A percentile compares a stretch with the other conserved stretches of the same genome.
These are phyloP conservation scores for Spiromastix sp. DNA, from an alignment of 2,329 filamentous ascomycete genomes.

Conservation along the genomic window DNA sequence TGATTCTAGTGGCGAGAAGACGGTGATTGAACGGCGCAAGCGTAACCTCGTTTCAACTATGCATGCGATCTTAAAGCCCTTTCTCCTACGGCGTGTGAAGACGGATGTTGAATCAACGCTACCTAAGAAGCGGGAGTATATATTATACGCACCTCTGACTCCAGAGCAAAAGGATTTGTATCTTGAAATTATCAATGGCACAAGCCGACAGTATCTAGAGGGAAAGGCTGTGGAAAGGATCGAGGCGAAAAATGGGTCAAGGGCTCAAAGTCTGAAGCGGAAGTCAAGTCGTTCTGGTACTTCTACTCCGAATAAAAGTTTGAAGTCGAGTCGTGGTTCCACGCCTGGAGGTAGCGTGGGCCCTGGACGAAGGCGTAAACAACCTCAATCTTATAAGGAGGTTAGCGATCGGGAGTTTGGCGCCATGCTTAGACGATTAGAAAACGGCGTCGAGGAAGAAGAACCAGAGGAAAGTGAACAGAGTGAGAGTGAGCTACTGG, in stretches of 20 bases:
- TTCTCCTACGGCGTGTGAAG: slow-evolving; percentile 80
- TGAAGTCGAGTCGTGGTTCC: slow-evolving; percentile 62
- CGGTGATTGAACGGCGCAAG: slow-evolving; percentile 69
- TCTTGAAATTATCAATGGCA: slow-evolving; percentile 72
- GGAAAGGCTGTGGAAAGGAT: slow-evolving; percentile 41
- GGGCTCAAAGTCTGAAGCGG: slow-evolving; percentile 46
- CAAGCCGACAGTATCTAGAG: slow-evolving; percentile 42
- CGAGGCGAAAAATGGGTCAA: slow-evolving; percentile 27
- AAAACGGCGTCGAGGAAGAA: slow-evolving; percentile 50
- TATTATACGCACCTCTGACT: slow-evolving; percentile 86
- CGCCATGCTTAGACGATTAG: slow-evolving; percentile 44
- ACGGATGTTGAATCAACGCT: slow-evolving; percentile 82
- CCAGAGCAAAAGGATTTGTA: slow-evolving; percentile 87
- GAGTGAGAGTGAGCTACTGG: slow-evolving; percentile 44
- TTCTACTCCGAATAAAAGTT: slow-evolving; percentile 55
- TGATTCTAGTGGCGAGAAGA: slow-evolving; percentile 67
- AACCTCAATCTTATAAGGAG: slow-evolving; percentile 50
- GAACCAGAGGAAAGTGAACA: slow-evolving; percentile 32
- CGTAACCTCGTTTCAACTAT: slow-evolving; percentile 76
- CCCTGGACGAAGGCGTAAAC: slow-evolving; percentile 43
- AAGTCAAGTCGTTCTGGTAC: slow-evolving; percentile 38
- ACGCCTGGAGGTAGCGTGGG: slow-evolving; percentile 53
- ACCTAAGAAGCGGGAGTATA: slow-evolving; percentile 95
- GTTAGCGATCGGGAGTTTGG: slow-evolving; percentile 82
- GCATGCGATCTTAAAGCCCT: slow-evolving; percentile 84